A percentile compares a stretch with the other conserved stretches of the same genome.
These are phyloP conservation scores for Panaeolus papilionaceus DNA, from an alignment of 768 basidiomycete genomes.

Conservation along the genomic window DNA sequence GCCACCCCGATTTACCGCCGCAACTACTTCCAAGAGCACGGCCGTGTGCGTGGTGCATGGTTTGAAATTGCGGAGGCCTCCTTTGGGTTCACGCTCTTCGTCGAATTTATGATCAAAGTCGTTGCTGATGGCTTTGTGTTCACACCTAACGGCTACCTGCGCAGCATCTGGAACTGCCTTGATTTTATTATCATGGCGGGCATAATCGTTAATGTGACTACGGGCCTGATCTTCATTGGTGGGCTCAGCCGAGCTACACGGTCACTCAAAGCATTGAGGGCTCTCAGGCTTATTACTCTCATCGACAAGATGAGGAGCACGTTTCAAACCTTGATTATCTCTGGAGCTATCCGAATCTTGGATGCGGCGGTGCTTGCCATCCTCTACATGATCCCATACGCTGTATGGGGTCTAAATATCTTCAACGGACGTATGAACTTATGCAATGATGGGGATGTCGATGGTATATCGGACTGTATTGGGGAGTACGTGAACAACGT, in stretches of 20 bases:
- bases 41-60: conserved; percentile 76
- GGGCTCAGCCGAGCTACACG: conserved; percentile 84
- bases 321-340: conserved; percentile 86
- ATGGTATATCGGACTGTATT: conserved; percentile 68
- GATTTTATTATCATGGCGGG: conserved; percentile 88
- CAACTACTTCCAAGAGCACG: conserved; percentile 66
- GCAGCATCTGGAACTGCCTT: conserved; percentile 90
- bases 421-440: conserved; percentile 84
- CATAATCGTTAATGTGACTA: conserved; percentile 75
- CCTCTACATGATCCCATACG: conserved; percentile 91
- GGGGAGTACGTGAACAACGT: conserved; percentile 76
- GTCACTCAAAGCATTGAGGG: conserved; percentile 86
- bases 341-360: conserved; percentile 82
- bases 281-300: conserved; percentile 88
- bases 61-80: conserved; percentile 82
- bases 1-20: conserved; percentile 88
- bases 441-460: conserved; percentile 75
- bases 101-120: conserved; percentile 90
- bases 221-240: conserved; percentile 75
- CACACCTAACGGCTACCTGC: conserved; percentile 90
- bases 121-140: conserved; percentile 92
- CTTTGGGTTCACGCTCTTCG: conserved; percentile 72
- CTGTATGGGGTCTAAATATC: conserved; percentile 94
- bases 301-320: conserved; percentile 87
- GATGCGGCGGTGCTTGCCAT: conserved; percentile 91